These are phyloP conservation scores for Staphylotrichum longicolle DNA, from an alignment of 495 filamentous ascomycete species.

Conservation along the genomic window DNA sequence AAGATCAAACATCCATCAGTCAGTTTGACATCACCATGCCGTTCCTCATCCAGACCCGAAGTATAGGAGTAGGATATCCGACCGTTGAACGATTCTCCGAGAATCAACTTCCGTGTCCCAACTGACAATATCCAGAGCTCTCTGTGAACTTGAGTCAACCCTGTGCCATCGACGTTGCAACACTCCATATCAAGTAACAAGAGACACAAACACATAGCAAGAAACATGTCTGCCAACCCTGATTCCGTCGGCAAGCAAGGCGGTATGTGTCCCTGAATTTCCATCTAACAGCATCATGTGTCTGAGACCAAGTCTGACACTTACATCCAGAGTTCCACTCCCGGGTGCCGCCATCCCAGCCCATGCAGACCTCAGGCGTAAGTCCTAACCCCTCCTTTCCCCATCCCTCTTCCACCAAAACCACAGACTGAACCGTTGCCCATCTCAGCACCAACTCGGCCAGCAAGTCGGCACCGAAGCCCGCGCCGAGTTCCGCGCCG, in stretches of 20 bases:
- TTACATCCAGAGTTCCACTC: constrained; percentile 47
- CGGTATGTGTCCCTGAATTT: constrained; percentile 8
- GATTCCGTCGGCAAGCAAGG: constrained; percentile 56
- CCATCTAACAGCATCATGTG: no score
- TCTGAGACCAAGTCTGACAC: neutral
- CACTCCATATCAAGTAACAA: neutral
- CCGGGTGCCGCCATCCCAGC: constrained; percentile 49
- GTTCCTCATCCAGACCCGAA: no score
- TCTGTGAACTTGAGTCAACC: no score
- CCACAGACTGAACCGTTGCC: no score
- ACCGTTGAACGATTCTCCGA: no score
- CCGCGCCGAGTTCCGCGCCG: constrained; percentile 59
- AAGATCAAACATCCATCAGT: neutral
- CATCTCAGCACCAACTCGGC: constrained; percentile 63
- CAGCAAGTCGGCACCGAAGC: constrained; percentile 57
- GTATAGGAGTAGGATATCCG: no score
- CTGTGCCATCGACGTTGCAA: no score
- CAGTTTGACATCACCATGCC: neutral
- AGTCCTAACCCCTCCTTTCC: constrained; percentile 10
- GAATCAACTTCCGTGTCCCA: no score
- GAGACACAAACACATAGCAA: neutral
- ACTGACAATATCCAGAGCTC: no score
- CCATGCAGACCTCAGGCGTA: constrained; percentile 56
- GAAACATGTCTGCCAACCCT: constrained; percentile 55
- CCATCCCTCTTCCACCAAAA: no score